Conservation (phyloP, 2,329 filamentous ascomycete genomes). For the Raffaelea deltoideospora region DNA sequence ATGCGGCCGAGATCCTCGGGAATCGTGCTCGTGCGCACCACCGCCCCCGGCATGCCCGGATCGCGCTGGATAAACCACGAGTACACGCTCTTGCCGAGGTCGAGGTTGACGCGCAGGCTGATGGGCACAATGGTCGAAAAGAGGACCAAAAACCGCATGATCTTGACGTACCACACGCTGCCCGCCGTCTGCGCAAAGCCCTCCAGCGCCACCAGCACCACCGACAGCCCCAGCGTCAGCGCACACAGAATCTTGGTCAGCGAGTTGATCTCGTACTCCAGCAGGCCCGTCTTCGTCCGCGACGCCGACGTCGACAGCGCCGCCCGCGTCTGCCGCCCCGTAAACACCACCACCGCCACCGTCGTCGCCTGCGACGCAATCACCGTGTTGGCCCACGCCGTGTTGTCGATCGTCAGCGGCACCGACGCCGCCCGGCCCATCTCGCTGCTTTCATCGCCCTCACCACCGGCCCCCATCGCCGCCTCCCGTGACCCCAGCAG, state of each 20-base stretch:
- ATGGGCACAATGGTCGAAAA: conserved; percentile 99
- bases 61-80: conserved; percentile 92
- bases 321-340: conserved; percentile 83
- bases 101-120: conserved; percentile 86
- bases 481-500: conserved; percentile 41
- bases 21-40: conserved; percentile 93
- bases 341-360: conserved; percentile 83
- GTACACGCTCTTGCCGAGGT: conserved; percentile 94
- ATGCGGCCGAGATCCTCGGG: conserved; percentile 92
- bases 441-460: conserved; percentile 15
- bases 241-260: conserved; percentile 91
- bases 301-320: conserved; percentile 85
- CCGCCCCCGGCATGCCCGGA: conserved; percentile 73
- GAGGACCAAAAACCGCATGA: conserved; percentile 93
- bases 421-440: conserved; percentile 21
- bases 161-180: conserved; percentile 82
- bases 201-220: conserved; percentile 77
- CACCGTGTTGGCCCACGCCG: conserved; percentile 96
- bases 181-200: conserved; percentile 55
- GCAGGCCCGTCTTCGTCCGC: conserved; percentile 79
- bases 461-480: conserved; percentile 19
- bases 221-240: conserved; percentile 71
- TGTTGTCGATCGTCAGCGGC: conserved; percentile 86
- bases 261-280: conserved; percentile 95
- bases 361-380: conserved; percentile 86